phyloP scores from a whole-genome alignment of 2,329 filamentous ascomycete genomes.

The Exophiala calicioides region DNA sequence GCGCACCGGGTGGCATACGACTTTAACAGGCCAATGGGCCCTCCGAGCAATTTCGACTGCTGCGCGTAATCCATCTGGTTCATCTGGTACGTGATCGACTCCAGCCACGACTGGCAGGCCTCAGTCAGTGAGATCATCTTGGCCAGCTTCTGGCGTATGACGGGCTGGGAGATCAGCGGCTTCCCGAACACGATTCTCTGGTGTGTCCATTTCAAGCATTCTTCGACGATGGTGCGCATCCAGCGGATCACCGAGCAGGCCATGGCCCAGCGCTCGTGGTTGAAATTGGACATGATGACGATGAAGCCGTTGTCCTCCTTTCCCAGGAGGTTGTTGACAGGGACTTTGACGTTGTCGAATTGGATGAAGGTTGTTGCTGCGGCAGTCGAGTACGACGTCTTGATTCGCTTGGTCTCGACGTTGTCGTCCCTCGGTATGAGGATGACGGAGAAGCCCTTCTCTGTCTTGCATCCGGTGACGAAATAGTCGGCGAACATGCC shows the following conservation, averaged over 20 bases:
- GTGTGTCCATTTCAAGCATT: slow-evolving; percentile 74
- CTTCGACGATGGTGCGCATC: slow-evolving; percentile 62
- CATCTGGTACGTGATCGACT: slow-evolving; percentile 45
- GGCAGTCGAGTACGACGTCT: slow-evolving; percentile 64
- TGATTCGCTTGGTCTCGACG: slow-evolving; percentile 68
- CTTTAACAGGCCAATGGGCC: slow-evolving; percentile 70
- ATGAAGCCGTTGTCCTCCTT: slow-evolving; percentile 70
- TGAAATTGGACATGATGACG: slow-evolving; percentile 78
- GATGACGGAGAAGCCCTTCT: slow-evolving; percentile 65
- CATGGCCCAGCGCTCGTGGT: slow-evolving; percentile 74
- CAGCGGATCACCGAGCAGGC: slow-evolving; percentile 64
- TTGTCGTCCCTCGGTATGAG: slow-evolving; percentile 69
- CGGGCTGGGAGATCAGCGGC: slow-evolving; percentile 70
- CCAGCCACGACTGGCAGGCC: slow-evolving; percentile 69
- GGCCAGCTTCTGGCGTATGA: slow-evolving; percentile 70
- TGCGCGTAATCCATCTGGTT: slow-evolving; percentile 53
- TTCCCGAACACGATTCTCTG: slow-evolving; percentile 73
- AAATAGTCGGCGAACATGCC: slow-evolving; percentile 70
- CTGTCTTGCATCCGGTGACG: slow-evolving; percentile 72
- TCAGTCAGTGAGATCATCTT: slow-evolving; percentile 70
- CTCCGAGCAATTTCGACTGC: slow-evolving; percentile 60
- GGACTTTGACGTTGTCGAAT: slow-evolving; percentile 72
- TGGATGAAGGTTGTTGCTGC: slow-evolving; percentile 75
- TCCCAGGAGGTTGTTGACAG: slow-evolving; percentile 69
- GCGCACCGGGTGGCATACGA: slow-evolving; percentile 71